These are phyloP conservation scores for Fusarium scirpi DNA, from an alignment of 2,329 filamentous ascomycete genomes.

Conservation along the genomic window DNA sequence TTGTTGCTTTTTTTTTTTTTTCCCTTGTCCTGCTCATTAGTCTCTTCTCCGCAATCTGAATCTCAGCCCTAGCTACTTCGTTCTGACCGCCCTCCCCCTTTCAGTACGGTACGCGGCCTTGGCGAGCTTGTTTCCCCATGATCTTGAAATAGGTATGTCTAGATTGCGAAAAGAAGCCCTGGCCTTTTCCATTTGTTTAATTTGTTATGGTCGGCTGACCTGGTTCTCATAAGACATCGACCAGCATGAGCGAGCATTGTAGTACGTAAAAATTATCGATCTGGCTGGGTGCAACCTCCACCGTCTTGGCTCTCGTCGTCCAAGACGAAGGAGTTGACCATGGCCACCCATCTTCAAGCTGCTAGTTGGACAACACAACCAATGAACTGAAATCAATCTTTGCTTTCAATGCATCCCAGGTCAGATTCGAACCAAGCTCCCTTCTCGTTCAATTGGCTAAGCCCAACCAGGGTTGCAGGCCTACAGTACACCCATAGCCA, in stretches of 20 bases:
- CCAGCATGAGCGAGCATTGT: neutral
- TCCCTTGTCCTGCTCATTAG: slow-evolving; percentile 3
- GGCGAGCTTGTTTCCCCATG: slow-evolving; percentile 28
- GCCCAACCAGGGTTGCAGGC: slow-evolving; percentile 18
- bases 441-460: neutral
- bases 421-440: neutral
- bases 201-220: slow-evolving; percentile 23
- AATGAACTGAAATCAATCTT: slow-evolving; percentile 18
- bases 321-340: slow-evolving; percentile 32
- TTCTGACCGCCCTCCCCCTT: slow-evolving; percentile 18
- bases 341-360: slow-evolving; percentile 7
- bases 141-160: slow-evolving; percentile 3
- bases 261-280: slow-evolving; percentile 32
- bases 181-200: neutral
- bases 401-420: slow-evolving; percentile 5
- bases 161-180: neutral
- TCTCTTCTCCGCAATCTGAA: slow-evolving; percentile 36
- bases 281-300: slow-evolving; percentile 5
- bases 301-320: slow-evolving; percentile 14
- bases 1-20: slow-evolving; percentile 10
- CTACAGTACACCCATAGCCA: slow-evolving; percentile 16
- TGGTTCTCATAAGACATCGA: neutral
- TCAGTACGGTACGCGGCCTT: slow-evolving; percentile 4
- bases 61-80: slow-evolving; percentile 34
- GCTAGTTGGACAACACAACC: neutral